These are phyloP conservation scores for Russula sp. DNA, from an alignment of 768 basidiomycete genomes.

Conservation along the genomic window DNA sequence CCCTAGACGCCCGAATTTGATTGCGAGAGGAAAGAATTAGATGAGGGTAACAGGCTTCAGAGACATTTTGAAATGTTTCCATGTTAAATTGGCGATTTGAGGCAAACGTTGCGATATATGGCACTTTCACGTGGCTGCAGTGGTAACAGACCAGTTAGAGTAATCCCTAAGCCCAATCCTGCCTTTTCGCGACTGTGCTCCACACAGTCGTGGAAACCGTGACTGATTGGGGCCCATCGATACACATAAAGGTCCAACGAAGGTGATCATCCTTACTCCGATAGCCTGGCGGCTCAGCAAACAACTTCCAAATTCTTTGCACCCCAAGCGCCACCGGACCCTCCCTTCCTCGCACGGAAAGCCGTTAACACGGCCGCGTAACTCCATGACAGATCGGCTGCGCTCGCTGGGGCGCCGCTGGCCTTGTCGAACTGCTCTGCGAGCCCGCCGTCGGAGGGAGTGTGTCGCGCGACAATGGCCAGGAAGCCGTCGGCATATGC, in stretches of 20 bases:
- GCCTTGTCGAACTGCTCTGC: conserved; percentile 55
- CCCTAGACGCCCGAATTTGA: background rate
- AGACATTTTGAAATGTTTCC: background rate
- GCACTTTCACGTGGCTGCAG: background rate
- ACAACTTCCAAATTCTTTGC: conserved; percentile 48
- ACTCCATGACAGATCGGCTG: conserved; percentile 68
- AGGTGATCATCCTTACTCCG: background rate
- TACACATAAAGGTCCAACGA: background rate
- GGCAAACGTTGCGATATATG: background rate
- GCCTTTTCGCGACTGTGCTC: background rate
- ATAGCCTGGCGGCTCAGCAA: conserved; percentile 4
- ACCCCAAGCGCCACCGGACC: conserved; percentile 56
- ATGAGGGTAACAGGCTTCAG: background rate
- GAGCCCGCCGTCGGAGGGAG: conserved; percentile 56
- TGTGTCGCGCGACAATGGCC: conserved; percentile 54
- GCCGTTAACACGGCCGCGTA: conserved; percentile 65
- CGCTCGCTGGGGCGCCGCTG: conserved; percentile 49
- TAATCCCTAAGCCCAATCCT: background rate
- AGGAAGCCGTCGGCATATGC: background rate
- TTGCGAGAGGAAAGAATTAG: background rate
- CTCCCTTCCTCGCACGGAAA: conserved; percentile 43
- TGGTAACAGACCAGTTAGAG: background rate
- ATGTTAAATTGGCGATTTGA: background rate
- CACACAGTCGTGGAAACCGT: background rate
- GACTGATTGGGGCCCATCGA: background rate